phyloP scores from a whole-genome alignment of 345 rosid genomes.

The Cochlearia excelsa region DNA sequence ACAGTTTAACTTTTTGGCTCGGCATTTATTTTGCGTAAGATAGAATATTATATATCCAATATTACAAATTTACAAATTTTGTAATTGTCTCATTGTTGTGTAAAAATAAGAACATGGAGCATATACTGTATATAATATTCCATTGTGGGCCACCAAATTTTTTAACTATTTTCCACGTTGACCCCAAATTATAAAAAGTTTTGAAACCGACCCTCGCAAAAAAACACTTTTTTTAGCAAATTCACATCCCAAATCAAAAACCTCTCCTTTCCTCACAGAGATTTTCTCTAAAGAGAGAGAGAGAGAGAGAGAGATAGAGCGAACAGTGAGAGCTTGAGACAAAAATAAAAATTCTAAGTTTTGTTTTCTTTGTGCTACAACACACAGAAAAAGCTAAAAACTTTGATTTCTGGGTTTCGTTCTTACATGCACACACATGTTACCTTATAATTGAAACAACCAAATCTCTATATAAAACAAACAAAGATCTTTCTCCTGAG shows the following conservation, averaged over 20 bases:
- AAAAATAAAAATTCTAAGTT: background rate
- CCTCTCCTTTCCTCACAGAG: constrained; percentile 14
- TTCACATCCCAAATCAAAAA: constrained; percentile 24
- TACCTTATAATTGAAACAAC: constrained; percentile 44
- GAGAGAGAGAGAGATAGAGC: background rate
- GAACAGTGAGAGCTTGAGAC: background rate
- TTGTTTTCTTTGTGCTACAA: constrained; percentile 1
- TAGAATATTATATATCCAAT: too few relatives aligned
- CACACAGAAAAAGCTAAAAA: background rate
- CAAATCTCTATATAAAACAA: constrained; percentile 38
- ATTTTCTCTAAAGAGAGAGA: background rate
- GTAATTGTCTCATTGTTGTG: too few relatives aligned
- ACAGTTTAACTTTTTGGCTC: too few relatives aligned
- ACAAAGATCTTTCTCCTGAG: background rate
- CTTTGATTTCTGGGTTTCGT: background rate
- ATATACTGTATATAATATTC: too few relatives aligned
- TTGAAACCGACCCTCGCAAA: background rate
- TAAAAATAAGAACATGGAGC: too few relatives aligned
- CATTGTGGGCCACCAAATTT: background rate
- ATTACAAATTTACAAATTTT: too few relatives aligned
- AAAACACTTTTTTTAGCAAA: background rate
- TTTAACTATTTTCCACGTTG: background rate
- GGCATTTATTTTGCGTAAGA: too few relatives aligned
- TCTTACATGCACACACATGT: constrained; percentile 24
- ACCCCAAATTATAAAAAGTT: background rate